These are phyloP conservation scores for Rheum nobile DNA, from an alignment of 148 eudicot species.

Conservation along the genomic window DNA sequence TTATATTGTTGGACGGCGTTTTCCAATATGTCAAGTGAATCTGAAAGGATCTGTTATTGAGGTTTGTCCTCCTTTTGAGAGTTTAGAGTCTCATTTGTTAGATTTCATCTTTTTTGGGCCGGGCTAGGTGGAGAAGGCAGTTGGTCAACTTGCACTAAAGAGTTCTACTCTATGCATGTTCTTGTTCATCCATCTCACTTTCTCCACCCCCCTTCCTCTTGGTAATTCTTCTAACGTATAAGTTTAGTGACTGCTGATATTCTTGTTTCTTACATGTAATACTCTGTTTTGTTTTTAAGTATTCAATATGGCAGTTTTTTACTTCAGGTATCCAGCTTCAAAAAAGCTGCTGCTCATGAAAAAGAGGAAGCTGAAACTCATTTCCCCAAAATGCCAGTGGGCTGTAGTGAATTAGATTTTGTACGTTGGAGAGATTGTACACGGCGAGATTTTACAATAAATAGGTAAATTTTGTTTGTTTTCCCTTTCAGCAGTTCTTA, in stretches of 20 bases:
- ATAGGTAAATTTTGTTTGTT: constrained; percentile 38
- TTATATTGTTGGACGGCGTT: constrained; percentile 62
- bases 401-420: constrained; percentile 42
- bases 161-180: background rate
- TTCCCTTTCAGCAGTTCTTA: background rate
- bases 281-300: background rate
- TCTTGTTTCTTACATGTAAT: background rate
- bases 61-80: constrained; percentile 33
- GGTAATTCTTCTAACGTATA: background rate
- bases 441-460: constrained; percentile 80
- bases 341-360: constrained; percentile 31
- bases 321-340: constrained; percentile 81
- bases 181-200: background rate
- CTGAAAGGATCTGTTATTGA: constrained; percentile 53
- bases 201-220: background rate
- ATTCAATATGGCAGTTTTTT: background rate
- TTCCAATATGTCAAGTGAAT: constrained; percentile 72
- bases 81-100: background rate
- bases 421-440: constrained; percentile 55
- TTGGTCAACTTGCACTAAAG: background rate
- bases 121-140: background rate
- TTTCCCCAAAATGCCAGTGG: constrained; percentile 24
- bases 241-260: background rate
- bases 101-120: background rate
- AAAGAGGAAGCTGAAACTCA: constrained; percentile 18